Conservation (phyloP, 306 rosid species). For the Cicer pinnatifidum region DNA sequence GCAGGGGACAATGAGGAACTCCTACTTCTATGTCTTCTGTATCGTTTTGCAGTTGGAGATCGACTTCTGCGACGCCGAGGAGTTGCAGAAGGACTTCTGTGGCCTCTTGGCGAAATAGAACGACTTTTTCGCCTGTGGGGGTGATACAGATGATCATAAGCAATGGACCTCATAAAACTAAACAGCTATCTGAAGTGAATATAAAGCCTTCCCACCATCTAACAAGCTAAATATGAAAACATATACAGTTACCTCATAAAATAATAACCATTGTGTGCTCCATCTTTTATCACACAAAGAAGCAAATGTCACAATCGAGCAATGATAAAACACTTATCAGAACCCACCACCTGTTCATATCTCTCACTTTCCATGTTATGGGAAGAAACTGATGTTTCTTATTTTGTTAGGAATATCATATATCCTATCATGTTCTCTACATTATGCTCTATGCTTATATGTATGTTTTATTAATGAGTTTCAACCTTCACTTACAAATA, state of each 20-base stretch:
- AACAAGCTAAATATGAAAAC: conserved; percentile 62
- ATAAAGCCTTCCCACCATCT: conserved; percentile 67
- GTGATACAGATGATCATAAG: conserved; percentile 53
- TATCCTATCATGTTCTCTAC: conserved; percentile 49
- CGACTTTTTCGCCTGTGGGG: conserved; percentile 82
- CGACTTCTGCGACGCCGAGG: conserved; percentile 71
- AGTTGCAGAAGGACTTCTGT: conserved; percentile 57
- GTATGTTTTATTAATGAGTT: conserved; percentile 30
- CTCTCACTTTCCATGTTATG: conserved; percentile 77
- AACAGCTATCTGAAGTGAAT: conserved; percentile 40
- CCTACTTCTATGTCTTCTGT: conserved; percentile 72
- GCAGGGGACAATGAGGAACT: conserved; percentile 83
- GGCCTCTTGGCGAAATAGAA: conserved; percentile 64
- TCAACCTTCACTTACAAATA: conserved; percentile 30
- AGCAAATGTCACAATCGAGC: conserved; percentile 91
- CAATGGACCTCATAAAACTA: conserved; percentile 39
- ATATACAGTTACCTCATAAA: conserved; percentile 93
- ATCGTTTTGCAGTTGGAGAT: conserved; percentile 65
- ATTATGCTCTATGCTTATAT: conserved; percentile 31
- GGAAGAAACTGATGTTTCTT: conserved; percentile 65
- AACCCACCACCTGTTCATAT: conserved; percentile 89
- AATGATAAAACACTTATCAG: conserved; percentile 83
- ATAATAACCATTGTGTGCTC: conserved; percentile 91
- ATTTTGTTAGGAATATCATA: conserved; percentile 49
- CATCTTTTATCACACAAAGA: conserved; percentile 96